These are phyloP conservation scores for Ambrosia artemisiifolia DNA, from an alignment of 129 eudicot species.

Conservation along the genomic window DNA sequence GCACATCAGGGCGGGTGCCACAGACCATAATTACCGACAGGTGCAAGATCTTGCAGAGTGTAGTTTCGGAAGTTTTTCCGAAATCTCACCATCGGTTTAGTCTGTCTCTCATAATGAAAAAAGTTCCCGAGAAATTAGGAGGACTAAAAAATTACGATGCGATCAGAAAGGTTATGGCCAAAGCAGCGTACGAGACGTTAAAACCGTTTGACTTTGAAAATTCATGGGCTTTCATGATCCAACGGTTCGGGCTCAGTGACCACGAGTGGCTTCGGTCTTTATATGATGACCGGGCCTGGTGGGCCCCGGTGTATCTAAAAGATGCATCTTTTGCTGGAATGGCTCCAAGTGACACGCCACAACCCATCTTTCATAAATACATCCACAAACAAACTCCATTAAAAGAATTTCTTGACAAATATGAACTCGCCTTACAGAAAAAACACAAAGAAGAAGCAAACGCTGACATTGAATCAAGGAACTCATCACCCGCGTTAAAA, in stretches of 20 bases:
- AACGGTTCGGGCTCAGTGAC: slow-evolving; percentile 54
- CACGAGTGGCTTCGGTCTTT: slow-evolving; percentile 76
- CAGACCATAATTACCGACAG: slow-evolving; percentile 77
- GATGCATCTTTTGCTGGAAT: slow-evolving; percentile 74
- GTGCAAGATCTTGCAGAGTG: slow-evolving; percentile 60
- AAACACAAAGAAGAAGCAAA: slow-evolving; percentile 73
- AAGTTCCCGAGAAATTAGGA: slow-evolving; percentile 85
- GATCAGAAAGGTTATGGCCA: slow-evolving; percentile 53
- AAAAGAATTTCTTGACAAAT: slow-evolving; percentile 91
- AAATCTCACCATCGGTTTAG: slow-evolving; percentile 69
- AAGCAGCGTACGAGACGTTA: slow-evolving; percentile 67
- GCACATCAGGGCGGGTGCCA: slow-evolving; percentile 49
- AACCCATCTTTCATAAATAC: slow-evolving; percentile 59
- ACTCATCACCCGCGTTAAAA: slow-evolving; percentile 45
- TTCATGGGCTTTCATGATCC: slow-evolving; percentile 83
- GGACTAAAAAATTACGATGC: slow-evolving; percentile 73
- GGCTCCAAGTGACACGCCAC: slow-evolving; percentile 58
- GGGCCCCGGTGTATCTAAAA: slow-evolving; percentile 85
- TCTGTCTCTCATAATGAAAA: slow-evolving; percentile 68
- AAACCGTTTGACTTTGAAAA: slow-evolving; percentile 74
- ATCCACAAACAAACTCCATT: slow-evolving; percentile 88
- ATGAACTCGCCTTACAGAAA: slow-evolving; percentile 76
- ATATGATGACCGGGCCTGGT: slow-evolving; percentile 69
- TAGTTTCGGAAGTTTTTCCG: slow-evolving; percentile 65
- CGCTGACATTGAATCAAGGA: slow-evolving; percentile 75